Evolutionary conservation across 768 basidiomycete genomes (phyloP), one percentile per base, ranked within the genome.

Genomic region (Megacollybia marginata): DNA sequence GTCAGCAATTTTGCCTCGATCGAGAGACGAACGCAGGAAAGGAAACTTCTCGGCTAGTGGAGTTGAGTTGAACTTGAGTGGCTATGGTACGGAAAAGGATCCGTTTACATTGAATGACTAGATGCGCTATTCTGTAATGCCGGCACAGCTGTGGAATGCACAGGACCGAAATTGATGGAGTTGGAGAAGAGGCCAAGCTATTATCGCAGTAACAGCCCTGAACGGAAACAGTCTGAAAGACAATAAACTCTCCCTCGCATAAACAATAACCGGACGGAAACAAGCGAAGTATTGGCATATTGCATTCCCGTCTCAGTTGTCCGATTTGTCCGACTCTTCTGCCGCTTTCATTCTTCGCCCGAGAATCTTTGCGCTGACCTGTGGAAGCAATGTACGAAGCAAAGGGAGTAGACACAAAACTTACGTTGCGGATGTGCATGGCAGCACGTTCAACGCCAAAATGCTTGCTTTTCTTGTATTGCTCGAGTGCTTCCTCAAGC

Each of bases 291-390:
- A 40, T 11, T n/a, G n/a, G n/a, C n/a, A n/a, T n/a, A n/a, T 61
- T 28, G 23, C 23, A 28, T 28, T 28, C 23, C 23, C 48, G 57
- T 51, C 48, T 54, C 62, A 65, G 50, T 61, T 54, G 51, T 73
- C 67, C 57, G 65, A 58, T 59, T 69, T 66, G 52, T 62, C 66
- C 47, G 69, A 52, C 43, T 66, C 65, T 55, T 72, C 67, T 48
- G 65, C 68, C 47, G 68, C 75, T 58, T 79, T 74, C 65, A 84
- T 62, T 55, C 71, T 73, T 63, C 82, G 72, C 9, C 83, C 82
- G 42, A 89, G 63, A 52, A 90, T 84, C 66, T 88, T 91, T 52
- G 88, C 88, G 62, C 86, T 79, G 53, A 92, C 83, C 88, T 90
- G 59, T 33, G 54, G 51, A 50, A 44, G 49, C 43, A 43, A 38